Conservation (phyloP, 129 eudicot species). For the Oenanthe sinensis region DNA sequence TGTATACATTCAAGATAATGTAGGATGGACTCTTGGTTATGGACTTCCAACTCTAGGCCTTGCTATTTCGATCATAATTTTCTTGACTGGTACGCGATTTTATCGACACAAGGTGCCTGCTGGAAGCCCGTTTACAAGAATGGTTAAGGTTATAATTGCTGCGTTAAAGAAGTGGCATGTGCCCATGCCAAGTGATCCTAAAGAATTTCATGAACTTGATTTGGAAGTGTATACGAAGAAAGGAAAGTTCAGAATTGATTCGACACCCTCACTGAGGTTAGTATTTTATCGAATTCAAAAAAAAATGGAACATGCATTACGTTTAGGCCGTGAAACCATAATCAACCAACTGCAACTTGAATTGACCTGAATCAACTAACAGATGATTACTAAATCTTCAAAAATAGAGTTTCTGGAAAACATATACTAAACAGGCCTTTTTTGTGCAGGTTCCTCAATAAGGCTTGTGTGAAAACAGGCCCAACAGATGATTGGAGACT, state of each 20-base stretch:
- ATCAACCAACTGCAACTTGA: no score
- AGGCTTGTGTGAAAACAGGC: constrained; percentile 57
- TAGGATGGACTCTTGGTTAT: constrained; percentile 88
- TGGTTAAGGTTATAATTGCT: constrained; percentile 63
- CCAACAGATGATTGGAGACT: constrained; percentile 39
- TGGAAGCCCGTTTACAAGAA: constrained; percentile 69
- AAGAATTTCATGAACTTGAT: constrained; percentile 55
- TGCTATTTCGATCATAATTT: constrained; percentile 35
- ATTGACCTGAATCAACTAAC: no score
- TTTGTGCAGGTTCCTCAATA: constrained; percentile 46
- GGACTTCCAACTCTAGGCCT: constrained; percentile 70
- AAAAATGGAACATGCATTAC: no score
- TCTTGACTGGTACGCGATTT: constrained; percentile 51
- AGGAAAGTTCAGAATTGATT: constrained; percentile 47
- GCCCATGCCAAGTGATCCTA: constrained; percentile 47
- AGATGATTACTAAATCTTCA: no score
- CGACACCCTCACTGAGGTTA: constrained; percentile 59
- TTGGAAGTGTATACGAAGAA: constrained; percentile 32
- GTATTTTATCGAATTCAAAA: neutral
- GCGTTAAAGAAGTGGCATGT: constrained; percentile 44
- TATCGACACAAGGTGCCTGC: constrained; percentile 60
- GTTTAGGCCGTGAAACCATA: no score
- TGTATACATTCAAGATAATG: constrained; percentile 74
- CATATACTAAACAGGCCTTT: neutral
- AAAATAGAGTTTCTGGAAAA: neutral